phyloP scores from a whole-genome alignment of 1,284 basidiomycete genomes.

The Cryptococcus floricola region DNA sequence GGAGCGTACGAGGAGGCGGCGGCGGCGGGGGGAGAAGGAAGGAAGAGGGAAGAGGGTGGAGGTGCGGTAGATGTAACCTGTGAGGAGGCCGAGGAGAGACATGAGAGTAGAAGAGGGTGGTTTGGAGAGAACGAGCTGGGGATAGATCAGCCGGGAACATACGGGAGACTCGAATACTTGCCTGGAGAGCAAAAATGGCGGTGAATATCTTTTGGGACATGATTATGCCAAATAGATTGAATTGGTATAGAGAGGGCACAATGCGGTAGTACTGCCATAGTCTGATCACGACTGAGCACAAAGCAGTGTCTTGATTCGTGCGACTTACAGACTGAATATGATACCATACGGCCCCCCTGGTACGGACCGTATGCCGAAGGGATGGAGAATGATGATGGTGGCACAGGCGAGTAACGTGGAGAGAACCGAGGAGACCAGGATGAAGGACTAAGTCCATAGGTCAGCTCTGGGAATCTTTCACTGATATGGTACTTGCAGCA shows the following conservation, averaged over 20 bases:
- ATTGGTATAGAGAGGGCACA: constrained; percentile 70
- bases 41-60: constrained; percentile 57
- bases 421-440: constrained; percentile 60
- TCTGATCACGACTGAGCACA: constrained; percentile 44
- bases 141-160: neutral
- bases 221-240: constrained; percentile 68
- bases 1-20: constrained; percentile 20
- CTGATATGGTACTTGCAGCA: constrained; percentile 59
- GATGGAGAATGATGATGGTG: constrained; percentile 60
- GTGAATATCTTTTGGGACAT: constrained; percentile 69
- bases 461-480: neutral
- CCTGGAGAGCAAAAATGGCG: constrained; percentile 66
- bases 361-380: constrained; percentile 64
- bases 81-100: constrained; percentile 61
- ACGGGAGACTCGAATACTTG: constrained; percentile 27
- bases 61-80: constrained; percentile 73
- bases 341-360: constrained; percentile 70
- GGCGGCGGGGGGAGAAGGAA: constrained; percentile 26
- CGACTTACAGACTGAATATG: constrained; percentile 48
- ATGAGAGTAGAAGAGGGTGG: constrained; percentile 63
- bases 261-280: constrained; percentile 75
- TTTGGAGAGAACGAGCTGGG: constrained; percentile 64
- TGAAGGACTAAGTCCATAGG: constrained; percentile 61
- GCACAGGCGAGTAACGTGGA: constrained; percentile 66
- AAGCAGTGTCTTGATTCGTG: neutral